These are phyloP conservation scores for Trypanosoma caninum DNA, from an alignment of 208 protist species.

Conservation along the genomic window DNA sequence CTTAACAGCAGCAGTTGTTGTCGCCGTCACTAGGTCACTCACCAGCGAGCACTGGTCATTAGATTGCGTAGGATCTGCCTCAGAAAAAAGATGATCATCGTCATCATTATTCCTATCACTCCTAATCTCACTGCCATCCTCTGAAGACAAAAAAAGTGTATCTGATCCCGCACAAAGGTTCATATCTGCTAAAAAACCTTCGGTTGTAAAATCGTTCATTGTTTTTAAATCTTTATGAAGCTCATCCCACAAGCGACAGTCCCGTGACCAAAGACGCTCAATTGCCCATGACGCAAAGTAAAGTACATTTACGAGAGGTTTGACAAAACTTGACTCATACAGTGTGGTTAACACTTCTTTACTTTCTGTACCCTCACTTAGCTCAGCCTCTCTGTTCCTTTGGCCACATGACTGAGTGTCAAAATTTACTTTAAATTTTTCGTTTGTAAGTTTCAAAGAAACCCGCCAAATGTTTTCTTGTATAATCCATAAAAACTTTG, in stretches of 20 bases:
- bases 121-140: neutral
- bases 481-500: slow-evolving; percentile 13
- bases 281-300: slow-evolving; percentile 28
- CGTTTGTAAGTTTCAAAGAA: neutral
- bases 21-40: neutral
- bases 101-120: neutral
- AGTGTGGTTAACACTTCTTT: neutral
- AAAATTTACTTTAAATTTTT: slow-evolving; percentile 4
- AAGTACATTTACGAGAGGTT: slow-evolving; percentile 24
- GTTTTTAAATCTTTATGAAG: slow-evolving; percentile 16
- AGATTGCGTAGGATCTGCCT: too few species aligned
- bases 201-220: neutral
- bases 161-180: neutral
- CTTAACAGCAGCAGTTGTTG: neutral
- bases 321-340: slow-evolving; percentile 13
- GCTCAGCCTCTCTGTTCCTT: neutral
- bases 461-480: slow-evolving; percentile 28
- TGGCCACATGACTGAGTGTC: neutral
- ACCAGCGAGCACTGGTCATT: neutral
- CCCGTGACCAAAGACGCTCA: slow-evolving; percentile 3
- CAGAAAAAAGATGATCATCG: too few species aligned
- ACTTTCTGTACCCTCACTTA: neutral
- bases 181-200: neutral
- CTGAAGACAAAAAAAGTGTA: neutral
- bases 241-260: slow-evolving; percentile 17